A percentile compares a stretch with the other conserved stretches of the same genome.
phyloP scores from a whole-genome alignment of 768 basidiomycete species.

The Epithele typhae region DNA sequence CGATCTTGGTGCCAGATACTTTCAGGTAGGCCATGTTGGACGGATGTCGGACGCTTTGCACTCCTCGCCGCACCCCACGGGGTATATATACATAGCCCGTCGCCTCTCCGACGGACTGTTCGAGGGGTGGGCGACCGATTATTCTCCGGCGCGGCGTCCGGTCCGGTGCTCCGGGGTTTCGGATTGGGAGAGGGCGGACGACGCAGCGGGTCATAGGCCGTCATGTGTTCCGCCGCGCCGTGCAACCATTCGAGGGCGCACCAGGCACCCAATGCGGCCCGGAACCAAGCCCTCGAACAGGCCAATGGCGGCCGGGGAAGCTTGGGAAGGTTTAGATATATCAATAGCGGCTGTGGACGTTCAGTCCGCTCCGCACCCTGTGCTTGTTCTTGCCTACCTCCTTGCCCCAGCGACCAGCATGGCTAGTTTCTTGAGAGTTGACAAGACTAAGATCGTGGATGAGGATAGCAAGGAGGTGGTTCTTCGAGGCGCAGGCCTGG shows the following conservation, averaged over 20 bases:
- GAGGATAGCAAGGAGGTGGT: conserved; percentile 52
- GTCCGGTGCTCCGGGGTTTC: no score
- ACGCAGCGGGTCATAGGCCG: no score
- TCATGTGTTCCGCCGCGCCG: no score
- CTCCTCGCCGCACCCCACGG: background rate
- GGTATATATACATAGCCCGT: background rate
- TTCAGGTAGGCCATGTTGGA: conserved; percentile 47
- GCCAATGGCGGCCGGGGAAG: no score
- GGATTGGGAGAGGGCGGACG: no score
- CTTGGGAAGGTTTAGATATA: background rate
- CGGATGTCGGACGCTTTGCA: background rate
- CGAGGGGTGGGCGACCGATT: background rate
- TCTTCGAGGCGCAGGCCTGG: conserved; percentile 72
- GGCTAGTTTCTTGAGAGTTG: conserved; percentile 51
- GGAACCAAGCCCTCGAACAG: no score
- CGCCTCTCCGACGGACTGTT: background rate
- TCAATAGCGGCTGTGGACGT: background rate
- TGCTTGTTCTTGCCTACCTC: background rate
- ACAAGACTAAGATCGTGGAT: conserved; percentile 59
- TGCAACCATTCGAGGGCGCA: no score
- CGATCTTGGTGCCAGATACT: conserved; percentile 55
- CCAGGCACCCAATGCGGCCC: no score
- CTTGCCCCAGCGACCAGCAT: conserved; percentile 1
- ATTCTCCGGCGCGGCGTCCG: background rate
- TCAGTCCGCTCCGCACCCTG: no score